Evolutionary conservation across 192 early-diverging fungal species (phyloP).

Genomic region (Coemansia sp.): DNA sequence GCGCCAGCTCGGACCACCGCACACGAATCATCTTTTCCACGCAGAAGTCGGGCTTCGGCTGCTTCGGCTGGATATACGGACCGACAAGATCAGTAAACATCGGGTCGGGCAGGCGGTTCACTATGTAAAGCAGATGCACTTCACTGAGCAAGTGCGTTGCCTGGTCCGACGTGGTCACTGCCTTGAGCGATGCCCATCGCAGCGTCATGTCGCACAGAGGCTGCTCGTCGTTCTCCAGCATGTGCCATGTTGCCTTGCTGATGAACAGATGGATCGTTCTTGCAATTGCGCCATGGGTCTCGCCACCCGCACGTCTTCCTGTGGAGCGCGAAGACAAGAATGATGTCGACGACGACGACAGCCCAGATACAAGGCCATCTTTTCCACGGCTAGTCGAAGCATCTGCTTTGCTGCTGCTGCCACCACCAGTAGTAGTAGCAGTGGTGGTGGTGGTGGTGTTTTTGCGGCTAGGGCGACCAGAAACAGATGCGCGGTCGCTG

Average conservation of each 20-base stretch:
- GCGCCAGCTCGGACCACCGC: conserved; percentile 73
- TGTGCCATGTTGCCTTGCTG: conserved; percentile 71
- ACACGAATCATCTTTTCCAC: conserved; percentile 88
- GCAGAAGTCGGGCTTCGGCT: conserved; percentile 65
- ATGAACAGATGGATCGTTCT: conserved; percentile 61
- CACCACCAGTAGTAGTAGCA: neutral
- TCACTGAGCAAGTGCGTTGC: conserved; percentile 71
- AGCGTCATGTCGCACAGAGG: conserved; percentile 74
- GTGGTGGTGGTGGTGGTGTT: too few species aligned
- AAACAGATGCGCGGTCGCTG: neutral
- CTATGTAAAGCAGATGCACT: conserved; percentile 69
- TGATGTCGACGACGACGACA: conserved; percentile 11
- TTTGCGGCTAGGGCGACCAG: neutral
- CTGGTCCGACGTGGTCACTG: conserved; percentile 83
- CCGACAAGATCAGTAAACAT: conserved; percentile 62
- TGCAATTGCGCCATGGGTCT: conserved; percentile 58
- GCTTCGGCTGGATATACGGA: conserved; percentile 59
- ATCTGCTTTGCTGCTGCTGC: neutral
- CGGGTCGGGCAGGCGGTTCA: conserved; percentile 62
- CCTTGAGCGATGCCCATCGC: conserved; percentile 62
- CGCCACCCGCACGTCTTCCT: conserved; percentile 31
- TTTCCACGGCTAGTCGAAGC: neutral
- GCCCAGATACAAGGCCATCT: neutral
- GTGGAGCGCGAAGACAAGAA: conserved; percentile 21
- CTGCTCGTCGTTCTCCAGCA: conserved; percentile 65